Conservation (phyloP, 371 early-diverging fungal genomes). For the Mycotypha africana region DNA sequence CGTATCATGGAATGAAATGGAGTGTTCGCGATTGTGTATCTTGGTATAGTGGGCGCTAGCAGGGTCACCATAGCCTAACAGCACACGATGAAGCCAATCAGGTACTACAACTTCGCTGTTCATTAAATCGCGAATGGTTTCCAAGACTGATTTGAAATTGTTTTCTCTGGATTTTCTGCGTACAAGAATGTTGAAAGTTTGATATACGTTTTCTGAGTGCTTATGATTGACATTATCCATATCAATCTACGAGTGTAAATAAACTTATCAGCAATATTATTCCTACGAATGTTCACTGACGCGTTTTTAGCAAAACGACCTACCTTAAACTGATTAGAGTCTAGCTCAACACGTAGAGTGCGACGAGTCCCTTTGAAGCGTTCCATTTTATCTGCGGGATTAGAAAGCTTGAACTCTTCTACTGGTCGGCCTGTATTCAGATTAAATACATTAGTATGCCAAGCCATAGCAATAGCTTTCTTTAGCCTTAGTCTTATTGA, state of each 20-base stretch:
- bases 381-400: conserved; percentile 33
- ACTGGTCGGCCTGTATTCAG: conserved; percentile 39
- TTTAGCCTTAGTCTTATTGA: no score
- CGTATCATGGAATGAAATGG: conserved; percentile 80
- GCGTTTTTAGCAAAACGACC: no score
- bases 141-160: conserved; percentile 88
- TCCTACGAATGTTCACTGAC: no score
- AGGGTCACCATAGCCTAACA: conserved; percentile 94
- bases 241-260: conserved; percentile 35
- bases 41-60: conserved; percentile 63
- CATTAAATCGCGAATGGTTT: conserved; percentile 85
- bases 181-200: conserved; percentile 82
- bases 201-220: conserved; percentile 59
- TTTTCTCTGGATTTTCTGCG: conserved; percentile 86
- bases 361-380: conserved; percentile 50
- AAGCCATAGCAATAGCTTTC: no score
- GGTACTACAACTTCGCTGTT: conserved; percentile 77
- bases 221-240: conserved; percentile 19
- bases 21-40: conserved; percentile 43
- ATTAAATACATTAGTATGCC: not conserved
- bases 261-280: no score
- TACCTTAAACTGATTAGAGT: conserved; percentile 79
- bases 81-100: conserved; percentile 82
- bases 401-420: conserved; percentile 46
- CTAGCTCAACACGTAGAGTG: conserved; percentile 76